Percentiles rank a stretch among this genome's conserved stretches.
These are phyloP conservation scores for Sporothrix phasma DNA, from an alignment of 2,329 filamentous ascomycete genomes.

Conservation along the genomic window DNA sequence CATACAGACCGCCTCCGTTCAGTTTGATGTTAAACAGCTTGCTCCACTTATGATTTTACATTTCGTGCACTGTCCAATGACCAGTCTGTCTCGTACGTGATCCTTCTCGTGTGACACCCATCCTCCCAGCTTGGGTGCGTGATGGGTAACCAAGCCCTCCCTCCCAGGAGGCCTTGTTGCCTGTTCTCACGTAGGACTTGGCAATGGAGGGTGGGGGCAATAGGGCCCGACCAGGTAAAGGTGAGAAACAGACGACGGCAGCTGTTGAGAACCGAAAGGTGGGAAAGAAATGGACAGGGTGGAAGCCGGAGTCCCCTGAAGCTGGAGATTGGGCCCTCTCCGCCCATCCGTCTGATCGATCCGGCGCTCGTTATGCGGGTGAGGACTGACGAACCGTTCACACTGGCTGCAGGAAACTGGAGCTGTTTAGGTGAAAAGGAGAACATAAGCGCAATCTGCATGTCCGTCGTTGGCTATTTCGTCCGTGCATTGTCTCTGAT, in stretches of 20 bases:
- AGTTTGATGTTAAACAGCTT: too few species aligned
- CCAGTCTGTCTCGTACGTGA: not conserved
- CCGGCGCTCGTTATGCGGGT: not conserved
- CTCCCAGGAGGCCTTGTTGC: too few species aligned
- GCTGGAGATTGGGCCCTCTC: not conserved
- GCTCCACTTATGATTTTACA: too few species aligned
- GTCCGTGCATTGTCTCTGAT: too few species aligned
- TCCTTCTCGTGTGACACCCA: not conserved
- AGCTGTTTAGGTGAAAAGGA: too few species aligned
- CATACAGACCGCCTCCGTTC: too few species aligned
- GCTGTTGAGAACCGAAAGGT: not conserved
- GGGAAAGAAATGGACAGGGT: not conserved
- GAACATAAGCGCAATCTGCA: not conserved
- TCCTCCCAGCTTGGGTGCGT: not conserved
- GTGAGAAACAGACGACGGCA: not conserved
- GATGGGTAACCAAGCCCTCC: constrained; percentile 4
- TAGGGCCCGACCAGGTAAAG: not conserved
- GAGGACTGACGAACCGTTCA: constrained; percentile 1
- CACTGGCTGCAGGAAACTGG: not conserved
- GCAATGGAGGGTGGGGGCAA: not conserved
- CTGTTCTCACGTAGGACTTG: not conserved
- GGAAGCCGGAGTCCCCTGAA: not conserved
- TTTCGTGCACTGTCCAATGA: not conserved
- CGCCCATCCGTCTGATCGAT: constrained; percentile 8
- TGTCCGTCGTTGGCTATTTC: too few species aligned